Base-by-base conservation (phyloP, 768 basidiomycete genomes). In the Myochromella boudieri region DNA sequence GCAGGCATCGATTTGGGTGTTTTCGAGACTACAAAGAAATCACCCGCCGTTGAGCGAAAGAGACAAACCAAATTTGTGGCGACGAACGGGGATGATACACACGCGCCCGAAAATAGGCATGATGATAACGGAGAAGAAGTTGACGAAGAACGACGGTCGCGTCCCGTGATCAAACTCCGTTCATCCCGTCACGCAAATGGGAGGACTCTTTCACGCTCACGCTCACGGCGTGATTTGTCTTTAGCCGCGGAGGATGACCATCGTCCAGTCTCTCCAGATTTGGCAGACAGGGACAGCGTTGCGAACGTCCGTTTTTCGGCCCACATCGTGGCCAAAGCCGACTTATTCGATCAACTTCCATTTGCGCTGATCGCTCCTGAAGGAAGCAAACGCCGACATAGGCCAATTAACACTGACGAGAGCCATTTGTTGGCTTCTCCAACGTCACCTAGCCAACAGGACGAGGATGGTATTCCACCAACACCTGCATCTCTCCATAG, bases 281-380 rank as follows among this genome's bases (percentile, higher is more conserved):
- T 70, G 15, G 68, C 70, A 11, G 87, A 87, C 55, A 72, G 65
- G 44, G 86, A 87, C 25, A 88, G 84, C 53, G 68, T 91, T 18
- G 85, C 88, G 15, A 86, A 83, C 56, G 75, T 87, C 42, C 82
- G 87, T 29, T 89, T 90, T 68, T 88, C 86, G 8, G 88, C 87
- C 6, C 75, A 80, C 44, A 69, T 78, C 41, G 73, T 91, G 18
- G 74, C 84, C 12, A 84, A 80, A 59, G 69, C 70, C 8, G 80
- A 84, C 57, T 67, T 91, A 39, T 69, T 65, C 21, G 65, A 69
- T 10, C 64, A 85, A 17, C 73, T 92, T 52, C 90, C 90, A 4
- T 92, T 92, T 59, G 88, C 88, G 6, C 67, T 93, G 37, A 85
- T 92, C 59, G 75, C 85, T 17, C 91, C 90, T 2, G 85, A 92